Conservation (phyloP, 1,284 basidiomycete species). For the Microbotryum intermedium region DNA sequence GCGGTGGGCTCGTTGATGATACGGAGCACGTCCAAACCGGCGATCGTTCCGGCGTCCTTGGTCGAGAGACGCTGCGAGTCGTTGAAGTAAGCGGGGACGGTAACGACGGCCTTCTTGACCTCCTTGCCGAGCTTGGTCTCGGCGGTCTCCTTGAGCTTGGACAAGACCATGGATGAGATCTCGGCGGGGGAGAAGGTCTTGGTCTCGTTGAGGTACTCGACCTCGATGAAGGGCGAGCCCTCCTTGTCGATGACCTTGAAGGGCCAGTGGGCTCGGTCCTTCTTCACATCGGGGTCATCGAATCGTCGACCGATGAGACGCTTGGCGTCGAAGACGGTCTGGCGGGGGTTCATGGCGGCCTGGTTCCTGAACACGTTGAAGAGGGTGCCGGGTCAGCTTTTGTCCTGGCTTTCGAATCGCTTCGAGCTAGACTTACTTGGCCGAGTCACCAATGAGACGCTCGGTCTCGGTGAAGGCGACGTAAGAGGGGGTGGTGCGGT, state of each 20-base stretch:
- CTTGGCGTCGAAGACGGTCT: slow-evolving; percentile 92
- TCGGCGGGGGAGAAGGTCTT: slow-evolving; percentile 56
- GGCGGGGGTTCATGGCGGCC: slow-evolving; percentile 88
- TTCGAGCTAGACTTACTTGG: slow-evolving; percentile 37
- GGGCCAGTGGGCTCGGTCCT: slow-evolving; percentile 65
- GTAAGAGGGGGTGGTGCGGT: slow-evolving; percentile 95
- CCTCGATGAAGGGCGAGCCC: slow-evolving; percentile 49
- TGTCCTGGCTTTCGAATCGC: not conserved
- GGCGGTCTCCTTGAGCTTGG: slow-evolving; percentile 89
- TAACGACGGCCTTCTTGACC: slow-evolving; percentile 58
- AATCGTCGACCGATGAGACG: slow-evolving; percentile 94
- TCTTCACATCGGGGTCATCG: slow-evolving; percentile 59
- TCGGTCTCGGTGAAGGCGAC: slow-evolving; percentile 96
- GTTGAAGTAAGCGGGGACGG: slow-evolving; percentile 64
- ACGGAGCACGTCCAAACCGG: slow-evolving; percentile 57
- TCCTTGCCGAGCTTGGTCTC: slow-evolving; percentile 55
- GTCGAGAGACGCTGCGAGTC: slow-evolving; percentile 58
- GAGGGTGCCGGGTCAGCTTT: not conserved
- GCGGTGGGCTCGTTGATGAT: slow-evolving; percentile 58
- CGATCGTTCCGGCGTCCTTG: slow-evolving; percentile 55
- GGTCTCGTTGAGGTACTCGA: slow-evolving; percentile 52
- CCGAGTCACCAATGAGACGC: slow-evolving; percentile 89
- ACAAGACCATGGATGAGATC: slow-evolving; percentile 96
- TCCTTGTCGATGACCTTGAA: slow-evolving; percentile 53
- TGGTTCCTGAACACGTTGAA: slow-evolving; percentile 30